Evolutionary conservation across 768 basidiomycete species (phyloP), one percentile per base, ranked within the genome.

Genomic region (Kwoniella dejecticola): DNA sequence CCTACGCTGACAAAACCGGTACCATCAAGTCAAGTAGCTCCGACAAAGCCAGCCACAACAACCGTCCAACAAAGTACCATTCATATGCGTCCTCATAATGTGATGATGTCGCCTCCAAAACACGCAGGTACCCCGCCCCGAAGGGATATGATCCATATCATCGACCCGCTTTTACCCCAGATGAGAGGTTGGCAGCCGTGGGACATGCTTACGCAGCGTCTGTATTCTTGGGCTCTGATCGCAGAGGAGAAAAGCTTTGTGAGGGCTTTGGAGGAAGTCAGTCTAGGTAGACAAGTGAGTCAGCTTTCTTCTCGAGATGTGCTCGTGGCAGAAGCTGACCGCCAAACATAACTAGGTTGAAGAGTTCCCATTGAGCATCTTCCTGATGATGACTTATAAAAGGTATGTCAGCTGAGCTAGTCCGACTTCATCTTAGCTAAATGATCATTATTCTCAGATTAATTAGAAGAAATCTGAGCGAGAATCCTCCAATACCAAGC

Each of bases 201-300:
- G 77, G 77, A 79, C 49, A 62, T 70, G 11, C 65, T 79, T 40
- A 72, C 70, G 3, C 76, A 78, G 61, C 59, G 73, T 17, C 47
- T 79, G 31, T 77, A 76, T 52, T 60, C 66, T 15, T 78, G 79
- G 77, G 77, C 79, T 23, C 47, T 79, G 54, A 70, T 78, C 7
- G 75, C 75, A 71, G 68, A 69, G 41, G 72, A 77, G 11, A 67
- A 76, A 33, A 70, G 64, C 38, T 77, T 77, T 42, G 53, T 66
- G 7, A 50, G 65, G 33, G 70, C 74, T 12, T 44, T 78, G 49
- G 73, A 78, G 57, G 52, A 67, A 13, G 70, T 77, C 26, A 66
- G 72, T 19, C 55, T 79, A 52, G 71, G 71, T 1, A 57, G 64
- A 27, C 79, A 79, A 60, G 72, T 71, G n/a, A 48, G 54, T 56